Evolutionary conservation across 345 rosid species (phyloP), one percentile per base, ranked within the genome.

Genomic region (Mallotus nudiflorus): DNA sequence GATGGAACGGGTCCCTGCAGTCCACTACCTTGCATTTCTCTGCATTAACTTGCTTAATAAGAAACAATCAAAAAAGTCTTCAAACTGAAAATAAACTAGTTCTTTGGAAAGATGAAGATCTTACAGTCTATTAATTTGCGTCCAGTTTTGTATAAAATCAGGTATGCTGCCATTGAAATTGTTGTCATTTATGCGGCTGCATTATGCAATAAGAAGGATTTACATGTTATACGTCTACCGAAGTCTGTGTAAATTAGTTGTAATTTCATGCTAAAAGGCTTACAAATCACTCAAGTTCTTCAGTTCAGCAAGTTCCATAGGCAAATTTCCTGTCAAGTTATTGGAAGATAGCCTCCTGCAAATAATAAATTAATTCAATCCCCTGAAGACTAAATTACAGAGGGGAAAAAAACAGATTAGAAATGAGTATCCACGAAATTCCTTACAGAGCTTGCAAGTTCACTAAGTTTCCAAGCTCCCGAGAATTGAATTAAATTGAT

Each of bases 181-280:
- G 78, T 86, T 87, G 69, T 88, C 93, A 65, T 81, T 86, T 65
- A 88, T 82, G 75, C 88, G 77, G 16, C 93, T 88, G 89, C 85
- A 79, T 58, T 46, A 39, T 61, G 55, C 61, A 75, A 75, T 4
- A 10, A 69, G 66, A 33, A 64, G 28, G 5, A 44, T 45, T 22
- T 20, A 50, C 22, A 22, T 19, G 42, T 53, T 54, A 53, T 9
- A 22, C 14, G 13, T 15, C n/a, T 24, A 12, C 2, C 24, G 20
- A 27, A 28, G 10, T 31, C 5, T 22, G 3, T 3, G 7, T 24
- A 42, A 9, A 42, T 42, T 42, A 42, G 46, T 42, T 1, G 9
- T 42, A 42, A 42, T 42, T 42, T 42, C 46, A 42, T 9, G 4
- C 14, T 42, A 12, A 73, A 53, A 75, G 58, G 51, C 83, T 71